Percentiles rank a stretch among this genome's conserved stretches.
These are phyloP conservation scores for Tremella mesenterica DNA, from an alignment of 768 basidiomycete species.

Conservation along the genomic window DNA sequence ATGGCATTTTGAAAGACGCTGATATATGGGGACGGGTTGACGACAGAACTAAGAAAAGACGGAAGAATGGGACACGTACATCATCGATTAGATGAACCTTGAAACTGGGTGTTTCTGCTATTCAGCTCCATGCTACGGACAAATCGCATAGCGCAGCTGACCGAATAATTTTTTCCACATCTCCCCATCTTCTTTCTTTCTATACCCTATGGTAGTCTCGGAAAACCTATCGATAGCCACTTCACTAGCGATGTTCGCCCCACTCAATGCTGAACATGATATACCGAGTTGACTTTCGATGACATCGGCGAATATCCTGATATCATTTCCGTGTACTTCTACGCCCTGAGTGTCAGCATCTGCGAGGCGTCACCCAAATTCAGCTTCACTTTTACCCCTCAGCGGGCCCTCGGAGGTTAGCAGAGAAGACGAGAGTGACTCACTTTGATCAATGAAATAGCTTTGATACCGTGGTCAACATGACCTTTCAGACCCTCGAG, in stretches of 20 bases:
- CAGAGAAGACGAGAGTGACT: slow-evolving; percentile 4
- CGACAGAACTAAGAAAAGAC: too few species aligned
- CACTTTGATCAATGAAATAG: slow-evolving; percentile 48
- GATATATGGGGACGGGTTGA: too few species aligned
- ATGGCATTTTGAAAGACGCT: too few species aligned
- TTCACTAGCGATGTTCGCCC: slow-evolving; percentile 50
- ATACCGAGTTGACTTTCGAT: slow-evolving; percentile 46
- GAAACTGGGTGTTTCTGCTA: slow-evolving; percentile 42
- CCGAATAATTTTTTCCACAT: slow-evolving; percentile 48
- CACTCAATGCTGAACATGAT: slow-evolving; percentile 47
- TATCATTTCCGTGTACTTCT: slow-evolving; percentile 45
- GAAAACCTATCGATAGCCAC: slow-evolving; percentile 48
- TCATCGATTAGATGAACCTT: slow-evolving; percentile 47
- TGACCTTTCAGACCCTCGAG: slow-evolving; percentile 47
- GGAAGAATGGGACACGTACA: slow-evolving; percentile 19
- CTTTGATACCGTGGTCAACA: slow-evolving; percentile 42
- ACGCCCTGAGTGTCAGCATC: slow-evolving; percentile 44
- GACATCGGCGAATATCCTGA: slow-evolving; percentile 48
- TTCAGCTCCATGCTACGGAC: slow-evolving; percentile 3
- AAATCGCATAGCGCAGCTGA: slow-evolving; percentile 9
- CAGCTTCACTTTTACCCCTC: background rate
- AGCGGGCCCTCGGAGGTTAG: background rate
- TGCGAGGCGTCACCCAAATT: background rate
- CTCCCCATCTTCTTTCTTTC: slow-evolving; percentile 45
- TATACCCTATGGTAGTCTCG: slow-evolving; percentile 50